These are phyloP conservation scores for Penstemon barbatus DNA, from an alignment of 257 asterid genomes.

Conservation along the genomic window DNA sequence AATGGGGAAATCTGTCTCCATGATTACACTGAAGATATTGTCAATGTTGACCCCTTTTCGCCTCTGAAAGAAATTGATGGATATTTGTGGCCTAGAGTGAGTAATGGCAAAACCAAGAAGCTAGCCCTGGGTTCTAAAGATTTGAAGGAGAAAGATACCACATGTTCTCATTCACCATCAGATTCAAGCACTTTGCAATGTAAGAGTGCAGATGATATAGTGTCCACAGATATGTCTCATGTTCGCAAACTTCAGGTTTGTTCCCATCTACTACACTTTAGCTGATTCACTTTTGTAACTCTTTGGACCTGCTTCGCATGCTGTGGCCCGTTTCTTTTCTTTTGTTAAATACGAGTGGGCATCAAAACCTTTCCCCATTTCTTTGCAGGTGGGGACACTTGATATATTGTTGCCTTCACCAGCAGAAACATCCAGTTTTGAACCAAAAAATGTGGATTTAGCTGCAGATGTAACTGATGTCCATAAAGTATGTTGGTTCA, in stretches of 20 bases:
- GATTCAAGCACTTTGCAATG: constrained; percentile 44
- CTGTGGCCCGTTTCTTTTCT: neutral
- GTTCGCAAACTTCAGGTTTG: constrained; percentile 48
- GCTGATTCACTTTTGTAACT: neutral
- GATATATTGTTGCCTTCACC: constrained; percentile 39
- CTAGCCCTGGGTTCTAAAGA: constrained; percentile 33
- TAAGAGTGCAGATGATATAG: constrained; percentile 39
- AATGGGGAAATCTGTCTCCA: constrained; percentile 51
- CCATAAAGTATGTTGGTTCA: constrained; percentile 43
- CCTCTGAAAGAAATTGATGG: constrained; percentile 64
- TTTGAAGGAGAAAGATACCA: constrained; percentile 38
- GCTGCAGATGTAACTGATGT: constrained; percentile 35
- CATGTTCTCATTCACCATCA: constrained; percentile 40
- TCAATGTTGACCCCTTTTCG: constrained; percentile 81
- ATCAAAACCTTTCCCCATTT: constrained; percentile 1
- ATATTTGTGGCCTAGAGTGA: constrained; percentile 67
- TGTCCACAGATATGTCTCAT: constrained; percentile 35
- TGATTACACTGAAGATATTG: constrained; percentile 57
- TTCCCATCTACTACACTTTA: constrained; percentile 1
- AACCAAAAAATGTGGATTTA: constrained; percentile 28
- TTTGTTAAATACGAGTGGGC: neutral
- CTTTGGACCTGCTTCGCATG: constrained; percentile 4
- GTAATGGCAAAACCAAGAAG: constrained; percentile 35
- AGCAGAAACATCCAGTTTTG: constrained; percentile 40
- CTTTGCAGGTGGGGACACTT: constrained; percentile 46